phyloP scores from a whole-genome alignment of 1,284 basidiomycete genomes.

The Wallemia mellicola region DNA sequence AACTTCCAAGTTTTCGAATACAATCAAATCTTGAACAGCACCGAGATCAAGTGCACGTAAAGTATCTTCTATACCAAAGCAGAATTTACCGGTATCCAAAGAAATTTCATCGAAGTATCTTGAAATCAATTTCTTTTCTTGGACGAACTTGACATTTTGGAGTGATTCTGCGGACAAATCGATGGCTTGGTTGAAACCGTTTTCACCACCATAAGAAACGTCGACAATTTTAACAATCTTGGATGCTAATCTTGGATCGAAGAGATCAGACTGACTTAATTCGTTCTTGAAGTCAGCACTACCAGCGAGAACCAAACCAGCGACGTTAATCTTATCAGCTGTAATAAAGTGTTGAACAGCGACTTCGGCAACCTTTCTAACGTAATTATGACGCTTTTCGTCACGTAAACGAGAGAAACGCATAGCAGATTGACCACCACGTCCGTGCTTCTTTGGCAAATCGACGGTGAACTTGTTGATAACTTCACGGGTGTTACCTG shows the following conservation, averaged over 20 bases:
- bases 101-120: conserved; percentile 99
- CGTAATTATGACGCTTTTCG: conserved; percentile 98
- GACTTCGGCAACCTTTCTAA: conserved; percentile 87
- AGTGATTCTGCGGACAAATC: conserved; percentile 86
- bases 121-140: conserved; percentile 92
- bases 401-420: conserved; percentile 99
- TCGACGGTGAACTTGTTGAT: conserved; percentile 97
- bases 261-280: conserved; percentile 82
- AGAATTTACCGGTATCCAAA: conserved; percentile 87
- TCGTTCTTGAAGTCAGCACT: conserved; percentile 98
- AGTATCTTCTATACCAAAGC: conserved; percentile 92
- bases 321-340: conserved; percentile 91
- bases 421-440: conserved; percentile 97
- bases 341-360: conserved; percentile 97
- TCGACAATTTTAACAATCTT: conserved; percentile 95
- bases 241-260: conserved; percentile 56
- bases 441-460: conserved; percentile 96
- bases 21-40: conserved; percentile 84
- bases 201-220: conserved; percentile 95
- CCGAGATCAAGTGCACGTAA: conserved; percentile 89
- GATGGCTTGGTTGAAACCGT: conserved; percentile 98
- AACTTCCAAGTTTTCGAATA: conserved; percentile 89
- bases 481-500: conserved; percentile 89
- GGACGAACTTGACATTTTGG: conserved; percentile 95
- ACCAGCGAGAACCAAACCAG: conserved; percentile 87